phyloP scores from a whole-genome alignment of 768 basidiomycete species.

The Suillus placidus region DNA sequence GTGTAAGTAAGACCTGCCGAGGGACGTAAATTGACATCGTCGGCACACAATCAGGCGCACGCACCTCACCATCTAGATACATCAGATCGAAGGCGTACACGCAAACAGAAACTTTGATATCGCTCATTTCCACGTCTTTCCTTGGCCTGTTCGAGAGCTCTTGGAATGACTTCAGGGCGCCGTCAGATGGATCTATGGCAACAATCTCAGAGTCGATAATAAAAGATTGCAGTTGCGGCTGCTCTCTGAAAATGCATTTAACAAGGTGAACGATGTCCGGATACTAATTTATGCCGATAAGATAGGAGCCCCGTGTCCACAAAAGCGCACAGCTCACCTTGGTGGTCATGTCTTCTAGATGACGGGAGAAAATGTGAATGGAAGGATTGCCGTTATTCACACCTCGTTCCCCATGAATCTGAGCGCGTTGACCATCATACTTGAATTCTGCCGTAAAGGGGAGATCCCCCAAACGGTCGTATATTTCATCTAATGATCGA shows the following conservation, averaged over 20 bases:
- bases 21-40: slow-evolving; percentile 11
- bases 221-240: slow-evolving; percentile 55
- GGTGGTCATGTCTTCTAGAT: slow-evolving; percentile 90
- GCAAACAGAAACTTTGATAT: slow-evolving; percentile 80
- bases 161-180: slow-evolving; percentile 78
- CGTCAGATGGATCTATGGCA: slow-evolving; percentile 68
- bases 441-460: slow-evolving; percentile 89
- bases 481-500: slow-evolving; percentile 84
- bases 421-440: slow-evolving; percentile 86
- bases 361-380: slow-evolving; percentile 81
- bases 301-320: slow-evolving; percentile 14
- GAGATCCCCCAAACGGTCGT: slow-evolving; percentile 61
- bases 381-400: slow-evolving; percentile 28
- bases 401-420: slow-evolving; percentile 59
- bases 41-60: slow-evolving; percentile 22
- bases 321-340: slow-evolving; percentile 51
- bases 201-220: slow-evolving; percentile 89
- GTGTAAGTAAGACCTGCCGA: slow-evolving; percentile 63
- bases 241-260: slow-evolving; percentile 47
- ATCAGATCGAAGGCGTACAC: slow-evolving; percentile 89
- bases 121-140: slow-evolving; percentile 75
- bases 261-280: slow-evolving; percentile 75
- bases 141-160: slow-evolving; percentile 83
- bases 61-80: slow-evolving; percentile 79
- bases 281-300: slow-evolving; percentile 52